Evolutionary conservation across 208 protist genomes (phyloP).

Genomic region (Herpetomonas tarakana): DNA sequence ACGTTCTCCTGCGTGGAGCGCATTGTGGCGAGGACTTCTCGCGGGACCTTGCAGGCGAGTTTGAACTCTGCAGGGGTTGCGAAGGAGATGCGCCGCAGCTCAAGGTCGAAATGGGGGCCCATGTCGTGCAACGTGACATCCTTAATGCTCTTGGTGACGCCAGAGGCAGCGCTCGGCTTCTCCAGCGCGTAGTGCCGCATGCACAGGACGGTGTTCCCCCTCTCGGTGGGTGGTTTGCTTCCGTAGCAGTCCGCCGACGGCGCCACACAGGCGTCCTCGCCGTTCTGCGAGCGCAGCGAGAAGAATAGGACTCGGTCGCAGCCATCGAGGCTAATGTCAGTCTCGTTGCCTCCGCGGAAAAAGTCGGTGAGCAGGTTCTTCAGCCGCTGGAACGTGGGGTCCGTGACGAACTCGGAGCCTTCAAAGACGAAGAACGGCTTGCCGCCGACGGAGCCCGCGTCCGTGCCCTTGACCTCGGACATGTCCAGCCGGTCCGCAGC

Average conservation of each 20-base stretch:
- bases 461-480: slow-evolving; percentile 33
- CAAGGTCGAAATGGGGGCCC: slow-evolving; percentile 85
- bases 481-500: slow-evolving; percentile 77
- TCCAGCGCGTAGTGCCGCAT: slow-evolving; percentile 84
- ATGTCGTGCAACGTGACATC: slow-evolving; percentile 74
- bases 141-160: slow-evolving; percentile 35
- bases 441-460: slow-evolving; percentile 63
- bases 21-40: slow-evolving; percentile 51
- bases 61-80: slow-evolving; percentile 81
- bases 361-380: slow-evolving; percentile 86
- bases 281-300: slow-evolving; percentile 70
- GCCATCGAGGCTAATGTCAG: slow-evolving; percentile 68
- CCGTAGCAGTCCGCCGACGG: slow-evolving; percentile 72
- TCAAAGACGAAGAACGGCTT: slow-evolving; percentile 90
- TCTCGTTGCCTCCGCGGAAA: slow-evolving; percentile 72
- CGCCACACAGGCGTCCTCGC: slow-evolving; percentile 65
- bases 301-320: slow-evolving; percentile 81
- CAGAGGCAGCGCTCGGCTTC: slow-evolving; percentile 51
- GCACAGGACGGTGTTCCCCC: slow-evolving; percentile 60
- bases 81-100: slow-evolving; percentile 68
- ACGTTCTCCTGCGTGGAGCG: slow-evolving; percentile 71
- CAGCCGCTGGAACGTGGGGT: slow-evolving; percentile 68
- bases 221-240: slow-evolving; percentile 42
- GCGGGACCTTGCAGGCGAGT: slow-evolving; percentile 55
- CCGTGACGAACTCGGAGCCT: slow-evolving; percentile 66